phyloP scores from a whole-genome alignment of 169 alveolate genomes.

The Hepatocystis sp. region DNA sequence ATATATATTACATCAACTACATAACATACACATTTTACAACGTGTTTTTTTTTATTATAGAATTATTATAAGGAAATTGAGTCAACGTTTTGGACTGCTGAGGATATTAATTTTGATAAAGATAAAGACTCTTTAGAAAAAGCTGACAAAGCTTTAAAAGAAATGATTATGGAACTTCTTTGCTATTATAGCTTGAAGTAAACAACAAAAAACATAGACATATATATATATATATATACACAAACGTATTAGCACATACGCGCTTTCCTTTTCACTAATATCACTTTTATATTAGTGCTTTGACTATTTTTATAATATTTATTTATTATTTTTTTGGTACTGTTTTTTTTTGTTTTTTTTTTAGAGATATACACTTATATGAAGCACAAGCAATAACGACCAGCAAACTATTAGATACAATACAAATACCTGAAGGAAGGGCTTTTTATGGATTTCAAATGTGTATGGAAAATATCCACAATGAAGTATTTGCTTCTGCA shows the following conservation, averaged over 20 bases:
- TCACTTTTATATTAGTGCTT: no score
- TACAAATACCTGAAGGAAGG: slow-evolving; percentile 95
- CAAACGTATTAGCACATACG: no score
- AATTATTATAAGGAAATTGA: slow-evolving; percentile 89
- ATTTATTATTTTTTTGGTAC: background rate
- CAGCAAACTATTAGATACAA: slow-evolving; percentile 90
- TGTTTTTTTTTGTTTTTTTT: background rate
- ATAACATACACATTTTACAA: background rate
- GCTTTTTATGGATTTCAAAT: slow-evolving; percentile 95
- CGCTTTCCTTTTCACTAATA: no score
- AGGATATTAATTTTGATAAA: slow-evolving; percentile 88
- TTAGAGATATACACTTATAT: slow-evolving; percentile 41
- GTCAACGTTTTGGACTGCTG: slow-evolving; percentile 92
- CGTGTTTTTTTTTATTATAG: slow-evolving; percentile 27
- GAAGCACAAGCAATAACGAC: slow-evolving; percentile 80
- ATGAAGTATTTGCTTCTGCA: slow-evolving; percentile 89
- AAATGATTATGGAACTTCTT: slow-evolving; percentile 68
- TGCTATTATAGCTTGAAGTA: slow-evolving; percentile 72
- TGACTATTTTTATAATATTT: no score
- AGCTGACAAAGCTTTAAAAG: slow-evolving; percentile 57
- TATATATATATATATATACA: no score
- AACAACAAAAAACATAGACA: slow-evolving; percentile 17
- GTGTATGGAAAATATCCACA: slow-evolving; percentile 95
- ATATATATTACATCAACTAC: background rate
- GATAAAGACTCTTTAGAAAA: slow-evolving; percentile 77